Evolutionary conservation across 2,329 filamentous ascomycete species (phyloP).

Genomic region (Saccharata proteae): DNA sequence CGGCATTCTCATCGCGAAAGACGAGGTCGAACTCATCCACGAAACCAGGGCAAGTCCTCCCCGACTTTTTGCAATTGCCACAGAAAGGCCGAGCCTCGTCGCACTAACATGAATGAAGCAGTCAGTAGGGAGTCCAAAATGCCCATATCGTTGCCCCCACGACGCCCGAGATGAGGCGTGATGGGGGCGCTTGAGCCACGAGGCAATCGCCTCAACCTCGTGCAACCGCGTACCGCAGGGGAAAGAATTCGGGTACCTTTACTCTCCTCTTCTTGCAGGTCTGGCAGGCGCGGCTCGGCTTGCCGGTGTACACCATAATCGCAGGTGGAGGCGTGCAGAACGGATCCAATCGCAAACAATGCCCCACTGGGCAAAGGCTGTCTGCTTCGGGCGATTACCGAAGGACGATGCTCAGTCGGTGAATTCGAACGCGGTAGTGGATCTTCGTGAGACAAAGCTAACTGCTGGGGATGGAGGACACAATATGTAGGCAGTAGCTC

Average conservation of each 20-base stretch:
- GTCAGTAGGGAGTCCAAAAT: conserved; percentile 9
- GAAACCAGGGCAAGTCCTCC: conserved; percentile 53
- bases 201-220: background rate
- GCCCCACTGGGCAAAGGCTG: no score
- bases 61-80: conserved; percentile 52
- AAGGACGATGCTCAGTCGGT: no score
- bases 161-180: background rate
- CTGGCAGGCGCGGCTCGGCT: conserved; percentile 48
- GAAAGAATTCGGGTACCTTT: conserved; percentile 46
- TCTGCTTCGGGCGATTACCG: no score
- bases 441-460: no score
- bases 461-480: no score
- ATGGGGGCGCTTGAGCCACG: background rate
- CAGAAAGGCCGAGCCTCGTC: conserved; percentile 57
- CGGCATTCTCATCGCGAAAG: conserved; percentile 60
- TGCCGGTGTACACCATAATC: conserved; percentile 28
- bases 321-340: no score
- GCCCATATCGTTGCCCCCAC: background rate
- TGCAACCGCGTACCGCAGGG: conserved; percentile 1
- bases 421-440: no score
- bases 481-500: no score
- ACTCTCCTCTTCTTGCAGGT: conserved; percentile 63
- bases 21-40: conserved; percentile 61
- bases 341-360: no score
- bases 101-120: conserved; percentile 35